Conservation (phyloP, 1,284 basidiomycete genomes). For the Pascua sp. region DNA sequence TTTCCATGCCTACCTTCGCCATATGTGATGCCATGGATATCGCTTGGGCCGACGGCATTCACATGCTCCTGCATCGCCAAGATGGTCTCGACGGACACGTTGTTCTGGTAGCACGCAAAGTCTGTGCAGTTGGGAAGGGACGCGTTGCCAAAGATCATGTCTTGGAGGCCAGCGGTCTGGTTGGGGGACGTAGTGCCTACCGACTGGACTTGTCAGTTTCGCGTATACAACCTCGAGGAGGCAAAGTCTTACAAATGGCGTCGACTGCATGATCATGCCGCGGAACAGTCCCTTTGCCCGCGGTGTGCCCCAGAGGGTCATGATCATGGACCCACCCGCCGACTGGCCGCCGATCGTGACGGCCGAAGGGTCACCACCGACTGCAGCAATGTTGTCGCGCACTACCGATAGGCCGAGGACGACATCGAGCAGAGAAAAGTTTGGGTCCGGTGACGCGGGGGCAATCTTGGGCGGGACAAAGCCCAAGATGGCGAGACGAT, state of each 20-base stretch:
- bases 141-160: conserved; percentile 54
- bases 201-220: neutral
- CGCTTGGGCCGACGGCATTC: conserved; percentile 41
- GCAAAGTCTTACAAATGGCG: conserved; percentile 65
- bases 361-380: conserved; percentile 63
- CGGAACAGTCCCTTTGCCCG: conserved; percentile 64
- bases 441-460: conserved; percentile 56
- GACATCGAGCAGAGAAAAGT: conserved; percentile 68
- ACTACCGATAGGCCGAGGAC: conserved; percentile 67
- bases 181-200: conserved; percentile 49
- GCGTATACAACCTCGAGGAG: too few species aligned
- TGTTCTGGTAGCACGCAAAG: conserved; percentile 55
- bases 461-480: conserved; percentile 59
- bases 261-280: conserved; percentile 74
- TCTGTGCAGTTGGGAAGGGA: conserved; percentile 39
- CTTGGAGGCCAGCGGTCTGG: conserved; percentile 59
- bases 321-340: conserved; percentile 74
- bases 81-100: conserved; percentile 45
- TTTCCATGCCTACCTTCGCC: conserved; percentile 13
- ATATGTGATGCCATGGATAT: conserved; percentile 25
- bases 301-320: conserved; percentile 66
- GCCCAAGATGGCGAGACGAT: conserved; percentile 75
- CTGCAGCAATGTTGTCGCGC: conserved; percentile 55
- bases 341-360: conserved; percentile 88
- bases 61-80: conserved; percentile 38